These are phyloP conservation scores for Amylostereum chailletii DNA, from an alignment of 1,284 basidiomycete genomes.

Conservation along the genomic window DNA sequence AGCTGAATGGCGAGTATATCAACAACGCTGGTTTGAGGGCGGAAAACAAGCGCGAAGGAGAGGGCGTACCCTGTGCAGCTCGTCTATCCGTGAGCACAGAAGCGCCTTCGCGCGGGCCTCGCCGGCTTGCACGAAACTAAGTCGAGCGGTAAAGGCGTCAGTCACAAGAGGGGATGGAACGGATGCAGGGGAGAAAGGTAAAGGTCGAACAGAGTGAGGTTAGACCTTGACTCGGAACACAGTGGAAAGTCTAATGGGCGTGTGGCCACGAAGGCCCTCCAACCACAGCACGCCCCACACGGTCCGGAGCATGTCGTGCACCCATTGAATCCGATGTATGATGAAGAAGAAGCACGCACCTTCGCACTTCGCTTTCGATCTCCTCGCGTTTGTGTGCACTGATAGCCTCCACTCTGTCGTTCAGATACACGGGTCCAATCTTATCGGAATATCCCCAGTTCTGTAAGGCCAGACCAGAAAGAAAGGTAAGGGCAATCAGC, in stretches of 20 bases:
- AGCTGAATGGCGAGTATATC: slow-evolving; percentile 39
- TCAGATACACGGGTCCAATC: slow-evolving; percentile 78
- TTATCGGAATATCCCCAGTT: slow-evolving; percentile 81
- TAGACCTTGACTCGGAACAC: neutral
- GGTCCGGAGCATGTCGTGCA: neutral
- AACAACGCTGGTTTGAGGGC: slow-evolving; percentile 1
- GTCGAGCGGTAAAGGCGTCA: neutral
- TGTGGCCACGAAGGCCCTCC: neutral
- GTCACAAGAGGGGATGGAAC: neutral
- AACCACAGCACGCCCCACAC: neutral
- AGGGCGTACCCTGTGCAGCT: slow-evolving; percentile 68
- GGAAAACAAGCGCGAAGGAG: neutral
- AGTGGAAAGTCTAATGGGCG: neutral
- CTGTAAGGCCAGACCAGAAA: slow-evolving; percentile 25
- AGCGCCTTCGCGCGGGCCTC: slow-evolving; percentile 64
- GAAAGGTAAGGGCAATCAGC: neutral
- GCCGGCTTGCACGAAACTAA: slow-evolving; percentile 69
- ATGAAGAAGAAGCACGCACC: slow-evolving; percentile 37
- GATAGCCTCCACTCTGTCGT: slow-evolving; percentile 58
- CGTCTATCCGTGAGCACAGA: slow-evolving; percentile 64
- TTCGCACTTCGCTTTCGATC: slow-evolving; percentile 78
- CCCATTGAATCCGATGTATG: neutral
- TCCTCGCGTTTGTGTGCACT: slow-evolving; percentile 70
- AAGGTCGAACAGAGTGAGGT: neutral
- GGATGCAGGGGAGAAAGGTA: neutral